Percentiles rank a stretch among this genome's conserved stretches.
Conservation (phyloP, 2,329 filamentous ascomycete genomes). For the Apiospora marii region DNA sequence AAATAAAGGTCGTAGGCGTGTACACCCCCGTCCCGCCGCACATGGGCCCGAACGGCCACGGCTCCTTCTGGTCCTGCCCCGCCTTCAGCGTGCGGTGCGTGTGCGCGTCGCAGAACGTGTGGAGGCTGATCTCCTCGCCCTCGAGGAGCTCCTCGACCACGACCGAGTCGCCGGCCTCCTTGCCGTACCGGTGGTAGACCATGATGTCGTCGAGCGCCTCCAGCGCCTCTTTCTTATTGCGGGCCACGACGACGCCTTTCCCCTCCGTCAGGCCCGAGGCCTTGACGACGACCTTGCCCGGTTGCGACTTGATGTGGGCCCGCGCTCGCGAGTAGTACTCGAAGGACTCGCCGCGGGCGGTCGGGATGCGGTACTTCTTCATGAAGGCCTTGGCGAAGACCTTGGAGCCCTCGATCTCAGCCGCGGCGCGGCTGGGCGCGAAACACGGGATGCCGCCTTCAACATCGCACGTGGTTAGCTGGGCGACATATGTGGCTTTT, state of each 20-base stretch:
- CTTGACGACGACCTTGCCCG: neutral
- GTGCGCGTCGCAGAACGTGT: slow-evolving; percentile 73
- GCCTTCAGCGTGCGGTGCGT: slow-evolving; percentile 71
- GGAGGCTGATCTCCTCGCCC: slow-evolving; percentile 73
- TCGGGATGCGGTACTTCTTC: slow-evolving; percentile 68
- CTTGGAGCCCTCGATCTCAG: slow-evolving; percentile 80
- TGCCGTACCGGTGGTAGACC: slow-evolving; percentile 70
- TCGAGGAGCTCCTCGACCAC: slow-evolving; percentile 77
- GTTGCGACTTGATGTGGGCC: neutral
- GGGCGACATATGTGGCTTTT: too few species aligned
- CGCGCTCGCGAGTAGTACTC: neutral
- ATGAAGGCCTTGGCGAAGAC: slow-evolving; percentile 84
- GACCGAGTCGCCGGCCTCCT: slow-evolving; percentile 69
- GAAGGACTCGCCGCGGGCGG: neutral
- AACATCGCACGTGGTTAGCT: too few species aligned
- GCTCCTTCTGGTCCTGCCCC: slow-evolving; percentile 74
- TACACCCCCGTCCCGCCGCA: neutral
- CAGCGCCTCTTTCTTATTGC: slow-evolving; percentile 65
- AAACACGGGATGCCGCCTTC: slow-evolving; percentile 67
- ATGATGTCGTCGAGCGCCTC: slow-evolving; percentile 72
- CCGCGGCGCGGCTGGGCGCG: slow-evolving; percentile 73
- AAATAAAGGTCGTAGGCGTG: neutral
- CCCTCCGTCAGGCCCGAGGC: slow-evolving; percentile 66
- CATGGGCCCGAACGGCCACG: neutral
- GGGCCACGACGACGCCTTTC: slow-evolving; percentile 62